Base-by-base conservation (phyloP, 1,139 yeast species). In the Ogataea hybrid region DNA sequence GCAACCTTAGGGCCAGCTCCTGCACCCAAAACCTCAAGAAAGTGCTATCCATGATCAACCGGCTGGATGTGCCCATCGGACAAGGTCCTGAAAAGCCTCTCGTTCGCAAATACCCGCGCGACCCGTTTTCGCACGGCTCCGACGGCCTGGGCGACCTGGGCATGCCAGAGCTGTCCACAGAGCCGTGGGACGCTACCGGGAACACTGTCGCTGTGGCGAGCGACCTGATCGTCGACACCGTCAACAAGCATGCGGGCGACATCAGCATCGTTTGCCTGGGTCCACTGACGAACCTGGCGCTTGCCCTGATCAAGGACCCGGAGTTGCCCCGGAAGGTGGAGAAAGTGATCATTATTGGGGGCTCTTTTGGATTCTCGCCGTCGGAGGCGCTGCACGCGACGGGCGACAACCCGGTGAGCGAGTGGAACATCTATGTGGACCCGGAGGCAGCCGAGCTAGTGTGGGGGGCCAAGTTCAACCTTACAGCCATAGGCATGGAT, bases 31-130 rank as follows among this genome's bases (percentile, higher is more conserved):
- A 53, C 31, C 43, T 45, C 12, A 49, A 51, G 33, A 51, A 52
- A 28, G 38, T 52, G 2, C 41, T 51, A 3, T 38, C 53, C 5
- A 49, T 52, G 54, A 28, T 46, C 21, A 40, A 33, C 10, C 28
- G 45, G 15, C 29, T 32, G 10, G 53, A 53, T 28, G 48, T 53
- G 18, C 52, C 53, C 6, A 31, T 52, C n/a, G 57, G 57, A 3
- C 49, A 53, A 33, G 57, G 57, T 12, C 56, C 56, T n/a, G 54
- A 49, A 25, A 52, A 52, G 35, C 56, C 57, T 1, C 36, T 53
- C 3, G 52, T 46, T 10, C 47, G 56, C 31, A 46, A 48, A 7
- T 52, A 53, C 32, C 57, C 57, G n/a, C 46, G 41, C 25, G 56
- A 53, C 37, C 57, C 56, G 14, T 53, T 53, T 34, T 52, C 47